Percentiles rank a stretch among this genome's conserved stretches.
Evolutionary conservation across 805 yeast species (phyloP).

Genomic region (Zygoascus biomembranicola): DNA sequence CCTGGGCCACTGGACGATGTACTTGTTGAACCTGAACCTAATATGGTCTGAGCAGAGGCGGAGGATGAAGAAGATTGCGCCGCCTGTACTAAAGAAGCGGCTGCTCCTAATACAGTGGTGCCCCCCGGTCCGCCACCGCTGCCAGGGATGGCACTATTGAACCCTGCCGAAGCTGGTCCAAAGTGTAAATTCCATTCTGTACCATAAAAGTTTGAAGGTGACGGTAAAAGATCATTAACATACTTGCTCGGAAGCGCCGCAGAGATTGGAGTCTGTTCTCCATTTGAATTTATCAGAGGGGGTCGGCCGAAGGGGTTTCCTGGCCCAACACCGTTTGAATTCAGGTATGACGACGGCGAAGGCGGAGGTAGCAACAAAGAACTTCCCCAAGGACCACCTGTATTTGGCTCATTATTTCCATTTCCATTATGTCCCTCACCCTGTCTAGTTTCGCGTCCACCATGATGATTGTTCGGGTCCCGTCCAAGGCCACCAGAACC

Average conservation of each 20-base stretch:
- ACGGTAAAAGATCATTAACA: constrained; percentile 65
- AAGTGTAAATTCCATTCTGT: constrained; percentile 48
- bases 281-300: constrained; percentile 24
- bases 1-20: not conserved
- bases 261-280: constrained; percentile 63
- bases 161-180: constrained; percentile 22
- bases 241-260: constrained; percentile 66
- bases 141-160: not conserved
- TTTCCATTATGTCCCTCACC: not conserved
- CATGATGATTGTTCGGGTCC: not conserved
- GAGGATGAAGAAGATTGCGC: not conserved
- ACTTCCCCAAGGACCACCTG: constrained; percentile 21
- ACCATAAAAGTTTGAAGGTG: constrained; percentile 70
- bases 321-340: constrained; percentile 22
- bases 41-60: not conserved
- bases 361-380: constrained; percentile 28
- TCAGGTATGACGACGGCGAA: constrained; percentile 27
- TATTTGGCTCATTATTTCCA: not conserved
- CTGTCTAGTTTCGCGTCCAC: constrained; percentile 5
- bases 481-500: not conserved
- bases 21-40: constrained; percentile 4
- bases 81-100: constrained; percentile 3
- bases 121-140: constrained; percentile 3
- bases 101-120: constrained; percentile 7
- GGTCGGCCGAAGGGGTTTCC: constrained; percentile 29